Conservation (phyloP, 257 asterid genomes). For the Solanum tacnaense region DNA sequence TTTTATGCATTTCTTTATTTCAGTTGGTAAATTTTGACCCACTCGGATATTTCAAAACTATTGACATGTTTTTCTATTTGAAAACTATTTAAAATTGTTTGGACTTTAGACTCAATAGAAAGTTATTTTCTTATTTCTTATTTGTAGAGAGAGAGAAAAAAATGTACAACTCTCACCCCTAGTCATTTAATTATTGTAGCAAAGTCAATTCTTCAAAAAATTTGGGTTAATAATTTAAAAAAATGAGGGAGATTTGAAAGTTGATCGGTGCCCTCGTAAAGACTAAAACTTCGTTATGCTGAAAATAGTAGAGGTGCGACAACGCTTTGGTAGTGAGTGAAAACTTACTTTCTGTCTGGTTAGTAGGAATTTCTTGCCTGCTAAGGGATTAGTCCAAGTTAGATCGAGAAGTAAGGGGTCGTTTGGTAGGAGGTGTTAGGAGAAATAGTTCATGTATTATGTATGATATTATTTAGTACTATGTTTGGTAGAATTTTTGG, state of each 20-base stretch:
- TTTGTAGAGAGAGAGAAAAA: neutral
- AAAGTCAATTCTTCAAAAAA: neutral
- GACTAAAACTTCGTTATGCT: no score
- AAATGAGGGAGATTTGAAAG: neutral
- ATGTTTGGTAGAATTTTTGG: no score
- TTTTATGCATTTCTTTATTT: neutral
- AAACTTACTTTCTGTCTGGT: no score
- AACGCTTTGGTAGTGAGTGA: no score
- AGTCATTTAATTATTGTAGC: neutral
- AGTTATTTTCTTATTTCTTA: neutral
- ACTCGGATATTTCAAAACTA: neutral
- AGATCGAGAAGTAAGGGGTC: no score
- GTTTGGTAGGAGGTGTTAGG: no score
- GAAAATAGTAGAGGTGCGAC: no score
- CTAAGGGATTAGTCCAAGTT: no score
- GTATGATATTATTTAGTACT: no score
- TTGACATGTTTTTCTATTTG: neutral
- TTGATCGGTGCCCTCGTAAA: no score
- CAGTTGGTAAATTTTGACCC: neutral
- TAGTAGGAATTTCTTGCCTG: no score
- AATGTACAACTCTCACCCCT: neutral
- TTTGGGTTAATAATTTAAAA: accelerated
- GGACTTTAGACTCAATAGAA: neutral
- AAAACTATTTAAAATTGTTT: neutral
- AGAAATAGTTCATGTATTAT: no score